Evolutionary conservation across 129 eudicot species (phyloP).

Genomic region (Artemisia annua): DNA sequence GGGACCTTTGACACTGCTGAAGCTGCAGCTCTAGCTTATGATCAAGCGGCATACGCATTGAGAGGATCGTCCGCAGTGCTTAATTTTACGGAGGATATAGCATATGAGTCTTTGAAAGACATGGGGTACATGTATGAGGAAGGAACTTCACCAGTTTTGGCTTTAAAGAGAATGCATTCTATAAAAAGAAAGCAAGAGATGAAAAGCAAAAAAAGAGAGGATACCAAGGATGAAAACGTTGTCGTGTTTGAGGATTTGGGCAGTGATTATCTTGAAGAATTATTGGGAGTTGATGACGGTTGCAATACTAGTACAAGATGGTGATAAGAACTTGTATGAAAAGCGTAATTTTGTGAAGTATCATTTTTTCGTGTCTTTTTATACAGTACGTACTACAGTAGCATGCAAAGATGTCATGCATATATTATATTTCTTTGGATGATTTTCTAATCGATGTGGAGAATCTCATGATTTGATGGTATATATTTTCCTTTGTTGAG

Average conservation of each 20-base stretch:
- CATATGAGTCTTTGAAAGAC: slow-evolving; percentile 38
- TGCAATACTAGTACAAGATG: slow-evolving; percentile 4
- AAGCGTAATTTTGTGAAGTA: no score
- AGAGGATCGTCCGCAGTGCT: slow-evolving; percentile 45
- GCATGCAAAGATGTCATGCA: no score
- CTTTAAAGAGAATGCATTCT: slow-evolving; percentile 43
- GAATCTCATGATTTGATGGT: no score
- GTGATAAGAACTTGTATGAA: slow-evolving; percentile 2
- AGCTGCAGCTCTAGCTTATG: slow-evolving; percentile 38
- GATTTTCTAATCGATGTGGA: no score
- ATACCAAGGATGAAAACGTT: slow-evolving; percentile 11
- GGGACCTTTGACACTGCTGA: slow-evolving; percentile 42
- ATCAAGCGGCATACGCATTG: slow-evolving; percentile 38
- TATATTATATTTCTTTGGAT: no score
- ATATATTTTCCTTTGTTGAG: no score
- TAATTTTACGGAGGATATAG: slow-evolving; percentile 39
- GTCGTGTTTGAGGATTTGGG: slow-evolving; percentile 36
- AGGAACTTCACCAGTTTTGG: slow-evolving; percentile 46
- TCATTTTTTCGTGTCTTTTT: no score
- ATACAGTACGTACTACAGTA: no score
- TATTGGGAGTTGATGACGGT: slow-evolving; percentile 26
- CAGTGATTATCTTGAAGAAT: slow-evolving; percentile 26
- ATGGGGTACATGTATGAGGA: slow-evolving; percentile 32
- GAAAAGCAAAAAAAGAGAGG: slow-evolving; percentile 14
- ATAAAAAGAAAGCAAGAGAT: slow-evolving; percentile 10